These are phyloP conservation scores for Thelonectria blattea DNA, from an alignment of 2,329 filamentous ascomycete genomes.

Conservation along the genomic window DNA sequence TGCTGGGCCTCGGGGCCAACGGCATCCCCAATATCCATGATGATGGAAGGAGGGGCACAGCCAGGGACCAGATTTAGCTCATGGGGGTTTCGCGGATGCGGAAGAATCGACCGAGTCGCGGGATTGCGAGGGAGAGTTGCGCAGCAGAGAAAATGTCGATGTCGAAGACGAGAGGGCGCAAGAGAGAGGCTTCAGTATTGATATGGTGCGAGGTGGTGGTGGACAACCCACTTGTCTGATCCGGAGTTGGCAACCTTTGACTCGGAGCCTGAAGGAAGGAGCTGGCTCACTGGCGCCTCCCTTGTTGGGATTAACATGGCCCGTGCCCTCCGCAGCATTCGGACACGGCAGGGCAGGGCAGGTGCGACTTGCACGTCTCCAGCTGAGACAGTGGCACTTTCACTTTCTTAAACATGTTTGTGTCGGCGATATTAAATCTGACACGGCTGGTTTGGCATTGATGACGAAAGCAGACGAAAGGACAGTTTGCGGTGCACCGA, in stretches of 20 bases:
- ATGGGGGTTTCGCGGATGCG: slow-evolving; percentile 37
- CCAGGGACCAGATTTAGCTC: slow-evolving; percentile 41
- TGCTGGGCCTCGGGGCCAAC: slow-evolving; percentile 48
- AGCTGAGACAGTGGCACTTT: too few species aligned
- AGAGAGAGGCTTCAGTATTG: slow-evolving; percentile 21
- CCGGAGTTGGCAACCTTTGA: slow-evolving; percentile 24
- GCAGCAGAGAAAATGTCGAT: background rate
- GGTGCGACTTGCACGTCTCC: background rate
- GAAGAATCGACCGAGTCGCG: slow-evolving; percentile 12
- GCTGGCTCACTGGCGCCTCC: slow-evolving; percentile 14
- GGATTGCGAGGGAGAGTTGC: background rate
- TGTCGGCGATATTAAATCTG: slow-evolving; percentile 20
- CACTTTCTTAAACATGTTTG: too few species aligned
- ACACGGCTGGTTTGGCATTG: slow-evolving; percentile 30
- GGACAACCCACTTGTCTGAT: slow-evolving; percentile 31
- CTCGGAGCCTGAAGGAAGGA: slow-evolving; percentile 5
- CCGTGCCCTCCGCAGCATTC: slow-evolving; percentile 19
- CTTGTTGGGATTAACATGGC: slow-evolving; percentile 13
- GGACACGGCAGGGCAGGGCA: background rate
- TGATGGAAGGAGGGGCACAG: slow-evolving; percentile 53
- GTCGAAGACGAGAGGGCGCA: slow-evolving; percentile 7
- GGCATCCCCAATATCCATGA: slow-evolving; percentile 67
- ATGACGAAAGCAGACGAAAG: slow-evolving; percentile 8
- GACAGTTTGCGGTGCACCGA: background rate
- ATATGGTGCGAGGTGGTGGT: slow-evolving; percentile 34